Percentiles rank a stretch among this genome's conserved stretches.
These are phyloP conservation scores for Pseudogymnoascus sp. DNA, from an alignment of 2,329 filamentous ascomycete genomes.

Conservation along the genomic window DNA sequence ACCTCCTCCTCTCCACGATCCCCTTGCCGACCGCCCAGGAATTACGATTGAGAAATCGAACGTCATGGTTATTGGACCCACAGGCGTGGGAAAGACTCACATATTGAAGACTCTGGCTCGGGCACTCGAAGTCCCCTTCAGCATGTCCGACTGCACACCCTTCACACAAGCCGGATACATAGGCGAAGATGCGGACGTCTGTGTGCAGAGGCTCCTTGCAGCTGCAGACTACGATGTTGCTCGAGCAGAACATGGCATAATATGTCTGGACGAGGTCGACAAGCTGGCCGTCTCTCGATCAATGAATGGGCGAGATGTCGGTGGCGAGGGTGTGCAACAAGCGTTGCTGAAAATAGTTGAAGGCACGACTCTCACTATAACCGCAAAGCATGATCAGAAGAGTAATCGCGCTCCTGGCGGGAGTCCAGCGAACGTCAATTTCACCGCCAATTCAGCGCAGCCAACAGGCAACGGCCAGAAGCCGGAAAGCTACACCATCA, in stretches of 20 bases:
- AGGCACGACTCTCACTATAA: conserved; percentile 86
- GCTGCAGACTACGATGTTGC: conserved; percentile 84
- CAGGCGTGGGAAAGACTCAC: conserved; percentile 92
- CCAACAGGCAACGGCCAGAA: conserved; percentile 17
- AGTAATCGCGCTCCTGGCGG: conserved; percentile 29
- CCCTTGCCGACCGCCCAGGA: conserved; percentile 14
- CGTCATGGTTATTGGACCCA: conserved; percentile 80
- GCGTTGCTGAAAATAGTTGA: conserved; percentile 93
- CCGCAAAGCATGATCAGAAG: conserved; percentile 66
- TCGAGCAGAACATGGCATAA: conserved; percentile 82
- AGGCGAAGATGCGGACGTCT: conserved; percentile 94
- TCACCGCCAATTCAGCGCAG: conserved; percentile 15
- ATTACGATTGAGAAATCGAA: conserved; percentile 82
- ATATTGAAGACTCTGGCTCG: conserved; percentile 86
- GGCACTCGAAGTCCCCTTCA: conserved; percentile 90
- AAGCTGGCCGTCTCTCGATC: conserved; percentile 62
- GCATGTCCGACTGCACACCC: conserved; percentile 90
- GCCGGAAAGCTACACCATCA: conserved; percentile 58
- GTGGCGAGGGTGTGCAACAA: conserved; percentile 94
- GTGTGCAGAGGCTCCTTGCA: conserved; percentile 81
- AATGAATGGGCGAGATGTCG: conserved; percentile 84
- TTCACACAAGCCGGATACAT: conserved; percentile 97
- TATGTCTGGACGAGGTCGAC: conserved; percentile 94
- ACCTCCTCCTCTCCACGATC: neutral
- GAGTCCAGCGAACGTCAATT: conserved; percentile 15